Evolutionary conservation across 2,329 filamentous ascomycete species (phyloP).

Genomic region (Aureobasidium lini): DNA sequence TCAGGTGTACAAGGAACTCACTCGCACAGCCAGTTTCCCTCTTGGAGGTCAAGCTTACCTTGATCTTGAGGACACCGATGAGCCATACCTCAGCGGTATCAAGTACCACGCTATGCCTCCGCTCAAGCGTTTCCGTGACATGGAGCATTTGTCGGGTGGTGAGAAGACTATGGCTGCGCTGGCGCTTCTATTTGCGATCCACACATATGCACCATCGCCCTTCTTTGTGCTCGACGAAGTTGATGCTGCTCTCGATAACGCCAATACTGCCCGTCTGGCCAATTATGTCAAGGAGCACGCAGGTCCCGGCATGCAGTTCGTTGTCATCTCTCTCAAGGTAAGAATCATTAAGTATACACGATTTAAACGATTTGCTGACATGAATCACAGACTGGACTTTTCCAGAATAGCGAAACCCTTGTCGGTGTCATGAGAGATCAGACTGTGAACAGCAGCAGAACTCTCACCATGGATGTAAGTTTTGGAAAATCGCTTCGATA

Average conservation of each 20-base stretch:
- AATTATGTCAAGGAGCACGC: slow-evolving; percentile 94
- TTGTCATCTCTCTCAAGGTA: slow-evolving; percentile 85
- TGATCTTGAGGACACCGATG: slow-evolving; percentile 92
- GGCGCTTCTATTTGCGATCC: slow-evolving; percentile 92
- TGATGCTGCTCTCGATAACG: slow-evolving; percentile 94
- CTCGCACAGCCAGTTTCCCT: slow-evolving; percentile 80
- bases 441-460: slow-evolving; percentile 82
- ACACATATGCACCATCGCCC: slow-evolving; percentile 88
- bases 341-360: background rate
- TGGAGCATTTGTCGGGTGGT: slow-evolving; percentile 95
- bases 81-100: slow-evolving; percentile 89
- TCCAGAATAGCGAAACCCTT: slow-evolving; percentile 91
- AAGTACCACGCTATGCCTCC: slow-evolving; percentile 99
- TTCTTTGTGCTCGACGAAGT: slow-evolving; percentile 99
- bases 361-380: background rate
- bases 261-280: slow-evolving; percentile 91
- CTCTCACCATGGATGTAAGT: slow-evolving; percentile 91
- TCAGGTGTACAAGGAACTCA: slow-evolving; percentile 91
- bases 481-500: background rate
- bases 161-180: slow-evolving; percentile 99
- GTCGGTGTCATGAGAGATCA: slow-evolving; percentile 96
- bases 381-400: slow-evolving; percentile 59
- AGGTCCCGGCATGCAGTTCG: slow-evolving; percentile 96
- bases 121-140: slow-evolving; percentile 95
- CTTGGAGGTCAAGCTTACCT: slow-evolving; percentile 85